Evolutionary conservation across 2,329 filamentous ascomycete species (phyloP).

Genomic region (Paracoccidioides brasiliensis): DNA sequence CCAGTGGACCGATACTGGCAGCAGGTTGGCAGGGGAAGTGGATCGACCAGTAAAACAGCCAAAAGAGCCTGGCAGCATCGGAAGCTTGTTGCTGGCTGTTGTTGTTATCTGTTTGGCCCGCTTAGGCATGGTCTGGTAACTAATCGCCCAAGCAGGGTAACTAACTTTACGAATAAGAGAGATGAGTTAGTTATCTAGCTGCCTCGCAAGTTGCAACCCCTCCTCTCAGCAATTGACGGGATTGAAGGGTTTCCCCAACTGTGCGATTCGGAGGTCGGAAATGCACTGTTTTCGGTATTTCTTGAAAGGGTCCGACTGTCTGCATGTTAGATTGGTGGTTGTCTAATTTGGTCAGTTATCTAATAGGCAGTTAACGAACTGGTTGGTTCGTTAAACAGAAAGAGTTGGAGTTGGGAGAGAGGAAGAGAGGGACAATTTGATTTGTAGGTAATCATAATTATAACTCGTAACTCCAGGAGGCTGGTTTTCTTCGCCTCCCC

Average conservation of each 20-base stretch:
- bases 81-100: not conserved
- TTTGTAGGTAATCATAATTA: no score
- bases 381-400: not conserved
- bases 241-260: no score
- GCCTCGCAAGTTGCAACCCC: no score
- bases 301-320: no score
- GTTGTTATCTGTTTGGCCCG: not conserved
- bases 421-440: not conserved
- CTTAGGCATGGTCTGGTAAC: not conserved
- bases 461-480: not conserved
- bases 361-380: not conserved
- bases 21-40: not conserved
- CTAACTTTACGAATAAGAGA: not conserved
- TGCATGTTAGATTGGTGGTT: no score
- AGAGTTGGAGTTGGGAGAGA: not conserved
- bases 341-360: no score
- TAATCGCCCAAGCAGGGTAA: not conserved
- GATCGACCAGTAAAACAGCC: not conserved
- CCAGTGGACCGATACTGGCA: no score
- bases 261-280: no score
- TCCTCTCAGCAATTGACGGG: no score
- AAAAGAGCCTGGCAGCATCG: not conserved
- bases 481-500: not conserved
- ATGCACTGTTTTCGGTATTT: not conserved
- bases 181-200: not conserved